A percentile compares a stretch with the other conserved stretches of the same genome.
phyloP scores from a whole-genome alignment of 2,329 filamentous ascomycete genomes.

The Scleromitrula shiraiana region DNA sequence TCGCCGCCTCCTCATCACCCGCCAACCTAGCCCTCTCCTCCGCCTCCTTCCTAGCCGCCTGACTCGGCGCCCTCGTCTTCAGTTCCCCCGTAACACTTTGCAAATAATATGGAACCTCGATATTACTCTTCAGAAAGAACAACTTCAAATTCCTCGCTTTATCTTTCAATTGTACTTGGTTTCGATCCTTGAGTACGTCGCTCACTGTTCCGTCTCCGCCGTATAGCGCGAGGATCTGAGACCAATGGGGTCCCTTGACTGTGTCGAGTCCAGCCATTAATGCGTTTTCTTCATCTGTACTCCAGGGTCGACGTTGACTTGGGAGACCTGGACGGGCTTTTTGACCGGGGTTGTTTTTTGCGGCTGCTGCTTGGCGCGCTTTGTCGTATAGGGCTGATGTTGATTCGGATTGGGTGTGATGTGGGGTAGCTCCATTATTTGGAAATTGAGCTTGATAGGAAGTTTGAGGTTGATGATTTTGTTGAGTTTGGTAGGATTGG shows the following conservation, averaged over 20 bases:
- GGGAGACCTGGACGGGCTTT: conserved; percentile 44
- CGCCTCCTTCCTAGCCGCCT: conserved; percentile 61
- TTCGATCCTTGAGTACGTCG: conserved; percentile 78
- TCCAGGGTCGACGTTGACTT: conserved; percentile 69
- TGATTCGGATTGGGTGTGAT: conserved; percentile 33
- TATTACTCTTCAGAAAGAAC: conserved; percentile 85
- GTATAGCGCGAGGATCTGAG: conserved; percentile 79
- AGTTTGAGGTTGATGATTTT: conserved; percentile 25
- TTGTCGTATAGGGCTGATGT: conserved; percentile 51
- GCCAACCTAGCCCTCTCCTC: conserved; percentile 53
- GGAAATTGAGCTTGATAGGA: conserved; percentile 14
- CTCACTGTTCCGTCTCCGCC: conserved; percentile 72
- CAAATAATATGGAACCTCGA: conserved; percentile 82
- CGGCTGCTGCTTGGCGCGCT: conserved; percentile 45
- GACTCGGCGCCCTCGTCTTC: conserved; percentile 72
- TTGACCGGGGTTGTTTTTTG: conserved; percentile 43
- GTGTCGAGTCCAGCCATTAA: conserved; percentile 81
- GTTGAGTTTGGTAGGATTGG: conserved; percentile 12
- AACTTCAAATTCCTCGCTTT: conserved; percentile 86
- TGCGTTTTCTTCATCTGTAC: conserved; percentile 80
- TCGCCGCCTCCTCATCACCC: conserved; percentile 51
- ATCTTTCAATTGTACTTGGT: conserved; percentile 87
- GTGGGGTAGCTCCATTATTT: conserved; percentile 18
- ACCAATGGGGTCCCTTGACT: conserved; percentile 89
- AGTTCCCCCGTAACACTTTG: conserved; percentile 84